A percentile compares a stretch with the other conserved stretches of the same genome.
phyloP scores from a whole-genome alignment of 129 eudicot genomes.

The Chrysanthemum makinoi region DNA sequence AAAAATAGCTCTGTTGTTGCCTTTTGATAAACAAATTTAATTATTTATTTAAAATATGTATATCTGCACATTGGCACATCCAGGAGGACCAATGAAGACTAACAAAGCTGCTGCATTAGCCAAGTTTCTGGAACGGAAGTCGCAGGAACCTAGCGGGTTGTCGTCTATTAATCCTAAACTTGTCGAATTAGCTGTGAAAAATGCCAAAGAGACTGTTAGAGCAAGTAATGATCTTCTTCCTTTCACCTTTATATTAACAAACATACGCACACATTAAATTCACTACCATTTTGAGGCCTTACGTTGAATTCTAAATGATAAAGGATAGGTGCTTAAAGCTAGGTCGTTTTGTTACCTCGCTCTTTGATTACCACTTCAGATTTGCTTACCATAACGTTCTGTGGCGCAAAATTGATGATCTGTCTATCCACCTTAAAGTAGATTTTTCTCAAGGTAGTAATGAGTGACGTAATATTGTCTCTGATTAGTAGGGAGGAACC shows the following conservation, averaged over 20 bases:
- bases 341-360: neutral
- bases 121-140: conserved; percentile 78
- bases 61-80: conserved; percentile 72
- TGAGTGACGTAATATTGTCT: neutral
- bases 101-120: conserved; percentile 97
- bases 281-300: too few species aligned
- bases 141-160: conserved; percentile 81
- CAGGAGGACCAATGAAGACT: conserved; percentile 91
- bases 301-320: neutral
- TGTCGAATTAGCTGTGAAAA: conserved; percentile 71
- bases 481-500: neutral
- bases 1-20: too few species aligned
- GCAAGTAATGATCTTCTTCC: conserved; percentile 28
- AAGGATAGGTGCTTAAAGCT: neutral
- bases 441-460: neutral
- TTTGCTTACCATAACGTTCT: neutral
- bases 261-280: neutral
- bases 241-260: neutral
- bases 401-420: neutral
- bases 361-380: too few species aligned
- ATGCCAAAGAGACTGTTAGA: conserved; percentile 81
- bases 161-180: conserved; percentile 71
- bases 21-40: too few species aligned
- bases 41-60: neutral
- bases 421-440: neutral